These are phyloP conservation scores for Corrigiola litoralis DNA, from an alignment of 179 eudicot species.

Conservation along the genomic window DNA sequence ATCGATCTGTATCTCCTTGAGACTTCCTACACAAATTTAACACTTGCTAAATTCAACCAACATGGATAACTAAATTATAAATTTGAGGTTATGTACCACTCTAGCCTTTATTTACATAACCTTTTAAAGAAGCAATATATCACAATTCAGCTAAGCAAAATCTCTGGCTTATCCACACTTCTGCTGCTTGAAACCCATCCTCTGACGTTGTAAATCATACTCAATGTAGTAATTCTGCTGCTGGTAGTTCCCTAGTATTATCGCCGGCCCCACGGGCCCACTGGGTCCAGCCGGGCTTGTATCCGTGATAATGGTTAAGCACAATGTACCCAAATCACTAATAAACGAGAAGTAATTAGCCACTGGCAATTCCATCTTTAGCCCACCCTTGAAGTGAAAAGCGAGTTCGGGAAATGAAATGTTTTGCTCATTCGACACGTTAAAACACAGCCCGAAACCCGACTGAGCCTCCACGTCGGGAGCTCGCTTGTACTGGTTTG, in stretches of 20 bases:
- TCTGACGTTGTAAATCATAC: conserved; percentile 55
- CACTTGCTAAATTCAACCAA: neutral
- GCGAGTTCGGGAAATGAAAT: conserved; percentile 35
- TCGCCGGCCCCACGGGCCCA: conserved; percentile 38
- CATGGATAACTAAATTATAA: neutral
- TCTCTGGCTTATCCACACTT: conserved; percentile 23
- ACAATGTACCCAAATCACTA: conserved; percentile 23
- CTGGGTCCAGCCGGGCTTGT: conserved; percentile 5
- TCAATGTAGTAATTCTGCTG: conserved; percentile 63
- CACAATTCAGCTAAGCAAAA: neutral
- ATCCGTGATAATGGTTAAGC: conserved; percentile 51
- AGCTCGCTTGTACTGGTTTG: conserved; percentile 38
- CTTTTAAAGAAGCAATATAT: neutral
- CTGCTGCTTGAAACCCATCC: conserved; percentile 56
- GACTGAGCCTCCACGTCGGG: conserved; percentile 31
- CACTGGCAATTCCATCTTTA: conserved; percentile 40
- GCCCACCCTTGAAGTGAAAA: conserved; percentile 60
- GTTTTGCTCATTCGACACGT: conserved; percentile 18
- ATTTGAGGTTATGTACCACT: neutral
- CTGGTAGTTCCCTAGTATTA: conserved; percentile 65
- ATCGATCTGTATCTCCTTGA: neutral
- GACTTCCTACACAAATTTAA: neutral
- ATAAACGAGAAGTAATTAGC: conserved; percentile 45
- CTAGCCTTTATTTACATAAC: conserved; percentile 13
- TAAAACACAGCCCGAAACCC: conserved; percentile 52